These are phyloP conservation scores for Trichoderma parareesei DNA, from an alignment of 495 filamentous ascomycete genomes.

Conservation along the genomic window DNA sequence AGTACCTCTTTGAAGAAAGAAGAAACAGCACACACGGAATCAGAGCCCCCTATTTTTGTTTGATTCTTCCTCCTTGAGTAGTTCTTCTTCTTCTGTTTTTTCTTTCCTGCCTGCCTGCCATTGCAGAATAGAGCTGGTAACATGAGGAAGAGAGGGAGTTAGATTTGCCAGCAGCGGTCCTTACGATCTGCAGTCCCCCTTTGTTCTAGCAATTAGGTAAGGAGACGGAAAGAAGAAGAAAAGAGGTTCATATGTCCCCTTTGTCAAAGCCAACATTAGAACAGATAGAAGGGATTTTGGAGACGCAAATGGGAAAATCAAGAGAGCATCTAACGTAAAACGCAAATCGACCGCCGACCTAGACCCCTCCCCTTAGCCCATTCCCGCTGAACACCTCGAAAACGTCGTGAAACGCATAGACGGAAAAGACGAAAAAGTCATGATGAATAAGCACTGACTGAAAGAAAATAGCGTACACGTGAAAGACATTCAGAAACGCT, in stretches of 20 bases:
- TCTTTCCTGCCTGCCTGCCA: background rate
- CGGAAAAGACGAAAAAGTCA: no score
- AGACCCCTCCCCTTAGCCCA: background rate
- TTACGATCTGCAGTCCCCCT: background rate
- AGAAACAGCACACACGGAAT: no score
- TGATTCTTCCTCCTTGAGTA: background rate
- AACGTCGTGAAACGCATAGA: background rate
- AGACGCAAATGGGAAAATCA: background rate
- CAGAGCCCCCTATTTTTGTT: background rate
- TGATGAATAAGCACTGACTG: no score
- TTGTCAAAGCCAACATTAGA: background rate
- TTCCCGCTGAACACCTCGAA: background rate
- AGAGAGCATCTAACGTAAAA: background rate
- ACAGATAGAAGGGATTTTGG: background rate
- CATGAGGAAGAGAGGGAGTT: no score
- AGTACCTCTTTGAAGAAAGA: no score
- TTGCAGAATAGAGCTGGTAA: no score
- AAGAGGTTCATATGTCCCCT: background rate
- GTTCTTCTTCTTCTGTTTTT: background rate
- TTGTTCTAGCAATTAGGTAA: background rate
- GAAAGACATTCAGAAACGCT: slow-evolving; percentile 7
- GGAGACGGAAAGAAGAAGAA: background rate
- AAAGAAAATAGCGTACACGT: background rate
- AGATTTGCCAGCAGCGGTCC: background rate
- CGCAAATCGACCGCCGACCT: background rate